Percentiles rank a stretch among this genome's conserved stretches.
Evolutionary conservation across 139 green algal genomes (phyloP).

Genomic region (Coelastrella sp.): DNA sequence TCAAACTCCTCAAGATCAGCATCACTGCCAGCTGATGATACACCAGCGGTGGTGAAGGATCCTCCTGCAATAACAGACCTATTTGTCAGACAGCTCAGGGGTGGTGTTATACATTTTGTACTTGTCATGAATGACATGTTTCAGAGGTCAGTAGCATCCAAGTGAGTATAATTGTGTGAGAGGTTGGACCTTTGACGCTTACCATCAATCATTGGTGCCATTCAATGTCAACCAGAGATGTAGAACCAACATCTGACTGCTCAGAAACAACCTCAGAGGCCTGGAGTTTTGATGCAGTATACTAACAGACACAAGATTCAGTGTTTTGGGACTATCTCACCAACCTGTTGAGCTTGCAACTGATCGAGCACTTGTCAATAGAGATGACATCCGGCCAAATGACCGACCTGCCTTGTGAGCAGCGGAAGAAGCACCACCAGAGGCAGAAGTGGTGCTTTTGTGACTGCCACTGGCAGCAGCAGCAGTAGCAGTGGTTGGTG

Average conservation of each 20-base stretch:
- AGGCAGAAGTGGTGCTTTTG: background rate
- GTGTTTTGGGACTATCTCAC: background rate
- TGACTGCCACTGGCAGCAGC: background rate
- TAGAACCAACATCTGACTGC: too few species aligned
- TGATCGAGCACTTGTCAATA: background rate
- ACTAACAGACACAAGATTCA: background rate
- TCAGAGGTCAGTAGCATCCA: too few species aligned
- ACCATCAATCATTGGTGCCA: too few species aligned
- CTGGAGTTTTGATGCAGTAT: background rate
- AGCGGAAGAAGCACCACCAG: too few species aligned
- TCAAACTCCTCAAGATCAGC: conserved; percentile 29
- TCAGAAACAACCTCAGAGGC: background rate
- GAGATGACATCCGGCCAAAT: background rate
- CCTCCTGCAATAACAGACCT: background rate
- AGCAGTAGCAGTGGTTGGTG: background rate
- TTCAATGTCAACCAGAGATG: too few species aligned
- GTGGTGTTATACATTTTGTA: background rate
- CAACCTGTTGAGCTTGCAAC: background rate
- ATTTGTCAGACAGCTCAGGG: background rate
- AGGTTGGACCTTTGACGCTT: too few species aligned
- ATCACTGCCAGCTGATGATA: background rate
- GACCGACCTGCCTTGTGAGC: too few species aligned
- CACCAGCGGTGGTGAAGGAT: background rate
- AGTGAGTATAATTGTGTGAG: too few species aligned
- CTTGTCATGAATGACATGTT: too few species aligned